Percentiles rank a stretch among this genome's conserved stretches.
Conservation (phyloP, 768 basidiomycete genomes). For the Rhodotorula diobovata region DNA sequence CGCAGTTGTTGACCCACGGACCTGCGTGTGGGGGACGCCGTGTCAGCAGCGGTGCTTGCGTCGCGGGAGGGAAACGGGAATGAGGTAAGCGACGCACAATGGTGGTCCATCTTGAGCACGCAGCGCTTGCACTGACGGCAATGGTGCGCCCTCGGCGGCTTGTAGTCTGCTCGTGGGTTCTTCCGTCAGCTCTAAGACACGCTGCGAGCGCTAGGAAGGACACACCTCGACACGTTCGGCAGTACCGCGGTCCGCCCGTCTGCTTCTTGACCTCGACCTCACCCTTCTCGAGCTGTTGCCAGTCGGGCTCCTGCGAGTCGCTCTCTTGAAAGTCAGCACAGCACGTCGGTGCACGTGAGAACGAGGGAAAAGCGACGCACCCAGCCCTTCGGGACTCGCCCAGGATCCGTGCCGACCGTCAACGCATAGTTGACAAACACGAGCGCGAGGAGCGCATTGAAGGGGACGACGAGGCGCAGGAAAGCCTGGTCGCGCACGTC, state of each 20-base stretch:
- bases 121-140: constrained; percentile 80
- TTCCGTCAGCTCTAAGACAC: not conserved
- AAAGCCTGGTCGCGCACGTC: not conserved
- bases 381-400: constrained; percentile 61
- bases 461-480: constrained; percentile 31
- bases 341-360: not conserved
- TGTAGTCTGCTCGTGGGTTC: constrained; percentile 5
- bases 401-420: constrained; percentile 77
- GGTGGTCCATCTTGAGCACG: constrained; percentile 78
- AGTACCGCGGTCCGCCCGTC: constrained; percentile 76
- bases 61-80: constrained; percentile 15
- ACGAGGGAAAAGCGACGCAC: not conserved
- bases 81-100: constrained; percentile 26
- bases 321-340: not conserved
- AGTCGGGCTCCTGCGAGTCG: constrained; percentile 67
- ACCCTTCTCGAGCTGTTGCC: constrained; percentile 58
- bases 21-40: not conserved
- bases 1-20: constrained; percentile 82
- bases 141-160: constrained; percentile 63
- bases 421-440: constrained; percentile 84
- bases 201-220: constrained; percentile 49
- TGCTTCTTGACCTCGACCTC: constrained; percentile 80
- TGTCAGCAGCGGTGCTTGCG: not conserved
- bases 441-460: constrained; percentile 67
- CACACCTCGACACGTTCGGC: constrained; percentile 80